phyloP scores from a whole-genome alignment of 768 basidiomycete species.

The Naganishia onofrii region DNA sequence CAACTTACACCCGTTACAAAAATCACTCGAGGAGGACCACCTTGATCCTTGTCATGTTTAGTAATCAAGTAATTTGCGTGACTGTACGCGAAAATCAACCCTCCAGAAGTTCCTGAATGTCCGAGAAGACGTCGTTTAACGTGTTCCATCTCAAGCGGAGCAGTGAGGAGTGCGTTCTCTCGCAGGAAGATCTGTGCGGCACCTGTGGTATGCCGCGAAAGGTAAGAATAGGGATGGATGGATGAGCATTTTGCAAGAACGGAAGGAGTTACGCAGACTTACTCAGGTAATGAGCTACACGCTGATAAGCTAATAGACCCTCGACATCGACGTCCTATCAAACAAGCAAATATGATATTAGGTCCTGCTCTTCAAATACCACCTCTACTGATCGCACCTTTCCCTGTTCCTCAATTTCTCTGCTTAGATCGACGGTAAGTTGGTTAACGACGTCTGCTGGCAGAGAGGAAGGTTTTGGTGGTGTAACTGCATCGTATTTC shows the following conservation, averaged over 20 bases:
- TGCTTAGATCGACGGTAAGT: slow-evolving; percentile 58
- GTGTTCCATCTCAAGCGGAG: slow-evolving; percentile 61
- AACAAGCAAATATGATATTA: no score
- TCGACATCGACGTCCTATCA: slow-evolving; percentile 43
- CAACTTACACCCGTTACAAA: slow-evolving; percentile 66
- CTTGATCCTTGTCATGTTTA: slow-evolving; percentile 43
- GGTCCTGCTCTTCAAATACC: slow-evolving; percentile 33
- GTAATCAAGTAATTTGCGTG: slow-evolving; percentile 62
- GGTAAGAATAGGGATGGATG: slow-evolving; percentile 32
- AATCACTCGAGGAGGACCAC: slow-evolving; percentile 59
- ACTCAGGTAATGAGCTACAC: slow-evolving; percentile 39
- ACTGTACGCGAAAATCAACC: slow-evolving; percentile 67
- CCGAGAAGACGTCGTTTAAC: slow-evolving; percentile 61
- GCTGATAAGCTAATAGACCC: slow-evolving; percentile 48
- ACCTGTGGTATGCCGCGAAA: no score
- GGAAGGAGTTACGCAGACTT: not conserved
- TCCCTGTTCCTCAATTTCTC: slow-evolving; percentile 58
- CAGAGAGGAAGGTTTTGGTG: slow-evolving; percentile 67
- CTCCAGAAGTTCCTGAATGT: slow-evolving; percentile 60
- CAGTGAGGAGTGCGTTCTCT: slow-evolving; percentile 66
- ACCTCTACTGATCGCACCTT: slow-evolving; percentile 25
- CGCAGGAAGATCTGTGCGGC: slow-evolving; percentile 80
- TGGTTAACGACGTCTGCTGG: slow-evolving; percentile 60
- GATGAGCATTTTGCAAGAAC: not conserved
- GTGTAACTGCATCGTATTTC: slow-evolving; percentile 53